Evolutionary conservation across 805 yeast genomes (phyloP), one percentile per base, ranked within the genome.

Genomic region (Lachancea meyersii): DNA sequence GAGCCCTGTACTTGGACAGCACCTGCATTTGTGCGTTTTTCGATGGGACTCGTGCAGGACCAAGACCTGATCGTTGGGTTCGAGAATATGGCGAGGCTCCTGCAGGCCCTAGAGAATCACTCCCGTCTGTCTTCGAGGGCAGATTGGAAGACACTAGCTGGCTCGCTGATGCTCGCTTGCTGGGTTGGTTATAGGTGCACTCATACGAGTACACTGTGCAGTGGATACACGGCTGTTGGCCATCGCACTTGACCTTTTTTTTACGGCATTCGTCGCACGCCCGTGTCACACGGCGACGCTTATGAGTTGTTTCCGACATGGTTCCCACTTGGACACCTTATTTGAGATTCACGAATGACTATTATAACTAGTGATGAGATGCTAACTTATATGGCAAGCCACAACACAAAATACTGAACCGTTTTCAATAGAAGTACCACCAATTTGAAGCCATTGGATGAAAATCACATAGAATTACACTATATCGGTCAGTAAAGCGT

Each of bases 161-260:
- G 32, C 27, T 41, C 35, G n/a, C 9, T 10, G 40, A 26, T 4
- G 13, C 32, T 38, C 61, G 50, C 43, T 54, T 58, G 3, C 82
- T 72, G 8, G 94, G 91, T 54, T 85, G 86, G 55, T 83, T 85
- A 59, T 87, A 87, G 0, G 94, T 78, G 63, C 96, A 87, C 44
- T 77, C 82, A 61, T 83, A 85, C 17, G 86, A 78, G 64, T 86
- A 88, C 1, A 86, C 95, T 1, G 95, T 83, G 58, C 96, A 88
- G 57, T 83, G 91, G 34, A 82, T 80, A 62, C 91, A 84, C 1
- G 93, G 94, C 55, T 79, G 86, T 53, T 80, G 79, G 5, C 91
- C 91, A 55, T 84, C 93, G 63, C 94, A 85, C 57, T 82, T 83
- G 43, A 84, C 89, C 56, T 84, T 84, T 56, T 83, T 81, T 54